Base-by-base conservation (phyloP, 2,329 filamentous ascomycete genomes). In the Fusarium sp. region DNA sequence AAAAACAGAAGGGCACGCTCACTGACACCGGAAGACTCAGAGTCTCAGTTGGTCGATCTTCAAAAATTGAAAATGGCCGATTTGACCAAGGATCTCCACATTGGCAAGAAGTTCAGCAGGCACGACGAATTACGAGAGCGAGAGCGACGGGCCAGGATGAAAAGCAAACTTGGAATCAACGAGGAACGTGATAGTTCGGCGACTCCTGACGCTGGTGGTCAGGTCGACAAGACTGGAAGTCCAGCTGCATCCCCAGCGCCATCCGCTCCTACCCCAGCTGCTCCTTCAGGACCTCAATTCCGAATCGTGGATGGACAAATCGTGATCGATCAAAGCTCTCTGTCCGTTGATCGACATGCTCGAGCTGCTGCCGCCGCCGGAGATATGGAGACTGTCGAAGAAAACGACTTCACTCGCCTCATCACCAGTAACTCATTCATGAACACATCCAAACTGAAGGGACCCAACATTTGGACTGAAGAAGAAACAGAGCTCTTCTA, bases 401-500 rank as follows among this genome's bases (percentile, higher is more conserved):
- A 95, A 77, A 90, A 93, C 80, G 91, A 94, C 73, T 90, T 95
- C 72, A 93, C 92, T 3, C 86, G 87, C 19, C 85, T 89, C 55
- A 88, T 92, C 69, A 96, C 90, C 19, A 88, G 88, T 23, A 86
- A 86, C 54, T 91, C 90, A 13, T 93, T 90, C 79, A 84, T 87
- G 77, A 84, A 84, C 72, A 81, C 82, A 25, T 83, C 90, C 75
- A 90, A 92, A 76, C 81, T 89, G 75, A 81, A 86, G 79, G 88
- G 89, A 59, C 84, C 87, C 26, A 89, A 91, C 70, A 83, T 86
- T 31, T 97, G 93, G 93, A 88, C 85, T 51, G 84, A 87, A n/a
- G 86, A 88, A 14, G 87, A 90, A 63, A 95, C 91, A 6, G 90
- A 92, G 58, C 83, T 88, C 45, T 96, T 96, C 80, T 96, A 94